A percentile compares a stretch with the other conserved stretches of the same genome.
Evolutionary conservation across 306 rosid genomes (phyloP).

Genomic region (Quillaja saponaria): DNA sequence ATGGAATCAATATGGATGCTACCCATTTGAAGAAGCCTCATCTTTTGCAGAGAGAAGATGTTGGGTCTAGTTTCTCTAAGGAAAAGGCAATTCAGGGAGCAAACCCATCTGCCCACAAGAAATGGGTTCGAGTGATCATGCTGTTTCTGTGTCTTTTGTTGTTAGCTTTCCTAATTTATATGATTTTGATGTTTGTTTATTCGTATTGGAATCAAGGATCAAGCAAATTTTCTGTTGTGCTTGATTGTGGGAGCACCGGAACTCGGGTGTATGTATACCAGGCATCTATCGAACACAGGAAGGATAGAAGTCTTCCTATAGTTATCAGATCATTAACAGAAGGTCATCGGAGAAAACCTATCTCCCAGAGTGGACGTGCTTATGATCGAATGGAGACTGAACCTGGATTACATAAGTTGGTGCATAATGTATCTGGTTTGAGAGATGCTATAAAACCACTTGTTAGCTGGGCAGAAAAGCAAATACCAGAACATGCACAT

Average conservation of each 20-base stretch:
- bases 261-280: constrained; percentile 75
- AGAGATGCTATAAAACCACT: constrained; percentile 70
- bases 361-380: constrained; percentile 63
- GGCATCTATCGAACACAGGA: constrained; percentile 49
- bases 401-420: constrained; percentile 88
- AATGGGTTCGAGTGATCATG: constrained; percentile 51
- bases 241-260: constrained; percentile 93
- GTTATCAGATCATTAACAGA: constrained; percentile 42
- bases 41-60: constrained; percentile 42
- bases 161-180: constrained; percentile 53
- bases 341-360: constrained; percentile 41
- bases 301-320: constrained; percentile 62
- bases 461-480: constrained; percentile 80
- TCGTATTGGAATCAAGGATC: constrained; percentile 68
- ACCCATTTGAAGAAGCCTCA: constrained; percentile 41
- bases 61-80: constrained; percentile 60
- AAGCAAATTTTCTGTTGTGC: constrained; percentile 72
- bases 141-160: constrained; percentile 47
- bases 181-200: constrained; percentile 45
- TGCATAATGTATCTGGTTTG: constrained; percentile 63
- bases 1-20: background rate
- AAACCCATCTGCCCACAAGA: constrained; percentile 42
- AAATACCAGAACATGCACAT: constrained; percentile 69
- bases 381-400: constrained; percentile 91
- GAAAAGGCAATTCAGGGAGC: constrained; percentile 46